These are phyloP conservation scores for Theileria orientalis DNA, from an alignment of 169 alveolate genomes.

Conservation along the genomic window DNA sequence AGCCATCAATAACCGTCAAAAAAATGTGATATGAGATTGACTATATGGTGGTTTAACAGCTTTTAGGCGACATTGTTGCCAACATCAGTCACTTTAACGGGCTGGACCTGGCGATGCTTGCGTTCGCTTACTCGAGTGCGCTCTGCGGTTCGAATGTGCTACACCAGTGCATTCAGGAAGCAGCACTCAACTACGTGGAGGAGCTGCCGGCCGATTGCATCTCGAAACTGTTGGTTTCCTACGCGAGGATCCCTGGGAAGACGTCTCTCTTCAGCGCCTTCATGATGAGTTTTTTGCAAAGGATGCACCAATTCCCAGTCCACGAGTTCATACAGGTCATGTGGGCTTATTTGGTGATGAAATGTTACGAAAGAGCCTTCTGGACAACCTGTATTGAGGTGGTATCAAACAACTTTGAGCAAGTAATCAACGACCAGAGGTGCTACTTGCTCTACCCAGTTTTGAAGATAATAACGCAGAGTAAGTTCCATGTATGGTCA, in stretches of 20 bases:
- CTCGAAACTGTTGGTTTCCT: conserved; percentile 50
- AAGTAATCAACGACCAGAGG: conserved; percentile 22
- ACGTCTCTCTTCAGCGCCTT: conserved; percentile 36
- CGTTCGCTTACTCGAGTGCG: conserved; percentile 31
- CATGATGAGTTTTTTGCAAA: conserved; percentile 27
- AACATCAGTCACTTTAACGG: conserved; percentile 58
- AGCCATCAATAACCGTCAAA: no score
- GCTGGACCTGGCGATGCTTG: conserved; percentile 60
- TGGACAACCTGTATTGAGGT: conserved; percentile 47
- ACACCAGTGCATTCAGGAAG: conserved; percentile 61
- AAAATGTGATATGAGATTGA: neutral
- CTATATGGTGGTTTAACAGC: neutral
- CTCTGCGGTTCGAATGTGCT: conserved; percentile 43
- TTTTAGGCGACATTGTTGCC: conserved; percentile 22
- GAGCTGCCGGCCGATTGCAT: conserved; percentile 67
- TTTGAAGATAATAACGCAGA: conserved; percentile 18
- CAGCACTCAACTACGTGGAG: conserved; percentile 26
- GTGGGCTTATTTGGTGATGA: conserved; percentile 57
- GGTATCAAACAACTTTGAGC: conserved; percentile 10
- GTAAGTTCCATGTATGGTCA: neutral
- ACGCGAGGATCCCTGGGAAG: conserved; percentile 41
- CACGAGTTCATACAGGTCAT: conserved; percentile 50
- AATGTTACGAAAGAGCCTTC: conserved; percentile 32
- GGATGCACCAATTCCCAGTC: conserved; percentile 56
- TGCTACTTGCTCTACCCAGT: conserved; percentile 58